Evolutionary conservation across 2,329 filamentous ascomycete species (phyloP), one percentile per base, ranked within the genome.

Genomic region (Diaporthe eres): DNA sequence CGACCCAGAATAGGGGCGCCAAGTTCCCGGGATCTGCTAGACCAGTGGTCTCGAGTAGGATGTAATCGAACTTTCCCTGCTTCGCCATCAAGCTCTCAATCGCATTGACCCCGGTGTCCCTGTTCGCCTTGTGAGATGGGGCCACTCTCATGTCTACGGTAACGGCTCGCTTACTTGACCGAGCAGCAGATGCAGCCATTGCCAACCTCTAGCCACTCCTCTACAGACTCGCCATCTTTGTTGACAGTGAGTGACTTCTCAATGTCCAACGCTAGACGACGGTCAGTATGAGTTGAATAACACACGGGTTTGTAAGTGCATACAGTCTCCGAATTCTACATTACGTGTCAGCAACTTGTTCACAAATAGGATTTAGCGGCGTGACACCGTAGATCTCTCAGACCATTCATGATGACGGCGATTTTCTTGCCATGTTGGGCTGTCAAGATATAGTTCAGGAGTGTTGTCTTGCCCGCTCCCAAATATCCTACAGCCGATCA

Each of bases 121-220:
- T 96, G 61, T 0, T 60, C 10, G 6, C 53, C 10, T 28, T 44
- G 75, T 71, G 19, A 74, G 75, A 34, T 39, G 31, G 17, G 22
- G 31, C 13, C 6, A 31, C 61, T 39, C 15, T 44, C 61, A 9
- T 28, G 25, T 10, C 17, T 31, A 10, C n/a, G 17, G 37, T n/a
- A 34, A 47, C 8, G 19, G 10, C 47, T 73, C 49, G 78, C 82
- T 75, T 88, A 96, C 92, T 98, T 99, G 80, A 98, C 96, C 4
- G 95, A 98, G 85, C 97, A 99, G 86, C 97, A 99, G 79, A 99
- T 95, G 83, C 97, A 99, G 77, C 97, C 97, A 80, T 99, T 99
- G 71, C 95, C 95, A 72, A 99, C 92, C 77, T 98, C 96, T 39
- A 99, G 91, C 94, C 97, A 99, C 87, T 98, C 95, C 82, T 97